A percentile compares a stretch with the other conserved stretches of the same genome.
Conservation (phyloP, 2,329 filamentous ascomycete genomes). For the Huntiella abstrusa region DNA sequence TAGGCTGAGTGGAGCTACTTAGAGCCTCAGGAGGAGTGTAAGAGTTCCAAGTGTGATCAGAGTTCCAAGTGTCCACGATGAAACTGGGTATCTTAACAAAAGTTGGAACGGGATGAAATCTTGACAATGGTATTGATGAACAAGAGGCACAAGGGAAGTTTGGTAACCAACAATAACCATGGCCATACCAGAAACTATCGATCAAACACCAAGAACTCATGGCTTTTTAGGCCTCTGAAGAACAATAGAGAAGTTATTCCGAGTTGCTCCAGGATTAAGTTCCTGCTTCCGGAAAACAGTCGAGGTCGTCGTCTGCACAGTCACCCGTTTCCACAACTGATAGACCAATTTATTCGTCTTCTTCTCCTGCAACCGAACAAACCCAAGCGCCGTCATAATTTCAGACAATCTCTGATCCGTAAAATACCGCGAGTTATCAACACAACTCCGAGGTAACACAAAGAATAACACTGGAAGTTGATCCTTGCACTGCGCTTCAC, state of each 20-base stretch:
- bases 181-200: too few relatives aligned
- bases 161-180: too few relatives aligned
- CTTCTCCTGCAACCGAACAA: conserved; percentile 45
- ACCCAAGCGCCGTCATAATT: conserved; percentile 67
- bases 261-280: conserved; percentile 50
- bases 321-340: conserved; percentile 54
- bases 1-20: too few relatives aligned
- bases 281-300: conserved; percentile 50
- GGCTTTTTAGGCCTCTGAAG: conserved; percentile 22
- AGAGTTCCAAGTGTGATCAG: too few relatives aligned
- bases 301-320: conserved; percentile 9
- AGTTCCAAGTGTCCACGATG: too few relatives aligned
- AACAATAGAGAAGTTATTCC: conserved; percentile 85
- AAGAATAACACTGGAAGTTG: conserved; percentile 61
- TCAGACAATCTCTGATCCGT: conserved; percentile 46
- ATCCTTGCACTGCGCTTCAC: conserved; percentile 11
- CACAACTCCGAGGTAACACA: conserved; percentile 73
- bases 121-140: too few relatives aligned
- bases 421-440: conserved; percentile 81
- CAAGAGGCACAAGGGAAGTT: too few relatives aligned
- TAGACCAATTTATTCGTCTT: conserved; percentile 70
- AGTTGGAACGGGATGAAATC: too few relatives aligned
- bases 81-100: too few relatives aligned
- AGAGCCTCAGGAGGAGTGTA: too few relatives aligned
- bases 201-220: background rate